Percentiles rank a stretch among this genome's conserved stretches.
These are phyloP conservation scores for Bjerkandera adusta DNA, from an alignment of 1,284 basidiomycete species.

Conservation along the genomic window DNA sequence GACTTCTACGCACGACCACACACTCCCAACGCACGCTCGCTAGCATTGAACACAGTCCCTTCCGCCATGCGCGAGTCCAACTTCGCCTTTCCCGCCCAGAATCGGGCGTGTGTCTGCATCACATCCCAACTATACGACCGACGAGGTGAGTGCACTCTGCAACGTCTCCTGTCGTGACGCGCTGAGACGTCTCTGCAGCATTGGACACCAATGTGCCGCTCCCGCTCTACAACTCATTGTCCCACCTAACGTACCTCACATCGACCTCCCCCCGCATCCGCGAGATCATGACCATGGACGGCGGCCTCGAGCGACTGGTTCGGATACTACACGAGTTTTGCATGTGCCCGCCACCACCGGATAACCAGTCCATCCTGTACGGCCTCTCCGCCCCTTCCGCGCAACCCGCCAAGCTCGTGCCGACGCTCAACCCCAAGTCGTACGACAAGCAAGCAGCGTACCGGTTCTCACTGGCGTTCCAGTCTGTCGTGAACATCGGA, in stretches of 20 bases:
- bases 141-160: constrained; percentile 64
- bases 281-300: constrained; percentile 97
- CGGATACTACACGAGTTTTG: constrained; percentile 90
- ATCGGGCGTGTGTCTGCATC: constrained; percentile 94
- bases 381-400: constrained; percentile 64
- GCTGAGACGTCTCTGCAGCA: constrained; percentile 50
- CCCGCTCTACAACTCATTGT: constrained; percentile 95
- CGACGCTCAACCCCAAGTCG: constrained; percentile 61
- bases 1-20: constrained; percentile 14
- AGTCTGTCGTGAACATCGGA: constrained; percentile 97
- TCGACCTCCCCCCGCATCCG: constrained; percentile 97
- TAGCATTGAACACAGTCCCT: constrained; percentile 3
- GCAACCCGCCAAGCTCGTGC: constrained; percentile 48
- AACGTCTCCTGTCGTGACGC: no score
- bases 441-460: constrained; percentile 86
- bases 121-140: constrained; percentile 95
- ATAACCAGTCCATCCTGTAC: constrained; percentile 70
- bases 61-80: constrained; percentile 90
- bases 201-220: constrained; percentile 91
- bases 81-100: constrained; percentile 93
- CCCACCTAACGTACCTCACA: constrained; percentile 95
- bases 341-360: constrained; percentile 71
- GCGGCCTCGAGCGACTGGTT: constrained; percentile 94
- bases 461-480: constrained; percentile 90
- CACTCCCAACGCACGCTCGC: constrained; percentile 12